These are phyloP conservation scores for Tuber borchii DNA, from an alignment of 495 filamentous ascomycete species.

Conservation along the genomic window DNA sequence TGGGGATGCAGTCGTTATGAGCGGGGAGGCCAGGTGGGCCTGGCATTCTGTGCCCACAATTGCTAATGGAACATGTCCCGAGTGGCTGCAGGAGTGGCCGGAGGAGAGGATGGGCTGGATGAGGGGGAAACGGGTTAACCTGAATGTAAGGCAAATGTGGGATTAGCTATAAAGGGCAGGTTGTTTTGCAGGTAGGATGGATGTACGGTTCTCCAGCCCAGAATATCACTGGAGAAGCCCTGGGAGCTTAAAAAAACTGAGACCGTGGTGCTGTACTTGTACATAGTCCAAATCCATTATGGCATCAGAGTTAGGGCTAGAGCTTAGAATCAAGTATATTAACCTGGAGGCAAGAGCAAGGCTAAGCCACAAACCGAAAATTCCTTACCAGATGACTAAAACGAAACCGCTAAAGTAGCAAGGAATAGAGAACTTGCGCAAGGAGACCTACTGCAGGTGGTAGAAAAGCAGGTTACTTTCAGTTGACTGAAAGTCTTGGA, in stretches of 20 bases:
- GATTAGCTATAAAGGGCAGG: slow-evolving; percentile 49
- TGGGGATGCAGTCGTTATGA: slow-evolving; percentile 80
- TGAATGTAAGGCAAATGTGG: slow-evolving; percentile 50
- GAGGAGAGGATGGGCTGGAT: slow-evolving; percentile 66
- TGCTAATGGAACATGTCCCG: background rate
- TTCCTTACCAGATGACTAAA: too few relatives aligned
- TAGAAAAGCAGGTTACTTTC: too few relatives aligned
- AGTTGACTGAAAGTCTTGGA: too few relatives aligned
- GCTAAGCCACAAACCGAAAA: too few relatives aligned
- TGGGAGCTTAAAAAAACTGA: too few relatives aligned
- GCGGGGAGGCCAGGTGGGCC: slow-evolving; percentile 53
- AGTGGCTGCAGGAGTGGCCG: slow-evolving; percentile 70
- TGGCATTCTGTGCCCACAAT: too few relatives aligned
- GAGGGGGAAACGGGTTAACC: slow-evolving; percentile 73
- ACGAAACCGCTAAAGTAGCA: too few relatives aligned
- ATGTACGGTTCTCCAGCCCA: background rate
- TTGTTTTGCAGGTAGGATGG: background rate
- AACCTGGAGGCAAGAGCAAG: too few relatives aligned
- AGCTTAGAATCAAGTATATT: too few relatives aligned
- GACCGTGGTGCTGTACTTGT: background rate
- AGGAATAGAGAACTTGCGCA: too few relatives aligned
- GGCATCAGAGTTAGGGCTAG: background rate
- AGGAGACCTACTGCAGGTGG: too few relatives aligned
- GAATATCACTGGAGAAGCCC: background rate
- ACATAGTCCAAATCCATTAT: background rate